These are phyloP conservation scores for Neurospora crassa DNA, from an alignment of 2,329 filamentous ascomycete genomes.

Conservation along the genomic window DNA sequence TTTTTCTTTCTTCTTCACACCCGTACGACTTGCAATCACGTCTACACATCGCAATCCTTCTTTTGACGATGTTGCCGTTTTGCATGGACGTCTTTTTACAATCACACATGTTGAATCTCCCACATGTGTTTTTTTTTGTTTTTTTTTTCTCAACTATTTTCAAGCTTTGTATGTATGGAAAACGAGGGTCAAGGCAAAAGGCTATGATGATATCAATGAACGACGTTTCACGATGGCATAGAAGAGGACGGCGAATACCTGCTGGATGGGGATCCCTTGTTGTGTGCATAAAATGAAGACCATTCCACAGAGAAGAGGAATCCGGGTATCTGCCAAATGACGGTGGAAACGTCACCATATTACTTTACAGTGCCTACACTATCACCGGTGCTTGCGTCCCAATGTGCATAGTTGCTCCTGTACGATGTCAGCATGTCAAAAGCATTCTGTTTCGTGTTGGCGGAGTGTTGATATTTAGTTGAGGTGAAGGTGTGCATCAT, in stretches of 20 bases:
- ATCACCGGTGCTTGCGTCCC: not conserved
- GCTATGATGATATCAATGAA: not conserved
- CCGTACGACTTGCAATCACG: not conserved
- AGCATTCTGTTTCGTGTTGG: not conserved
- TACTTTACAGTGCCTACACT: not conserved
- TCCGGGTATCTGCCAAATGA: not conserved
- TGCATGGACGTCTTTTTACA: not conserved
- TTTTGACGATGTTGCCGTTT: not conserved
- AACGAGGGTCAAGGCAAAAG: not conserved
- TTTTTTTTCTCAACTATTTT: not conserved
- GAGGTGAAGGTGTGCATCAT: not conserved
- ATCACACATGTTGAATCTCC: not conserved
- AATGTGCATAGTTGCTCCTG: not conserved
- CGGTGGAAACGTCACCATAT: not conserved
- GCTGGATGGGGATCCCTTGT: not conserved
- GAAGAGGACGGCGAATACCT: not conserved
- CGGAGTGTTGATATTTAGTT: not conserved
- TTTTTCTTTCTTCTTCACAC: not conserved
- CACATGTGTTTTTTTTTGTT: not conserved
- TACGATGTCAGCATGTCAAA: not conserved
- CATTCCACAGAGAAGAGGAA: not conserved
- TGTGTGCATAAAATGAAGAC: not conserved
- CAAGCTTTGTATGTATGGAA: not conserved
- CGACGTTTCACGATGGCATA: not conserved
- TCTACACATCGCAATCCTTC: not conserved